phyloP scores from a whole-genome alignment of 2,329 filamentous ascomycete species.

The Fusarium sp. region DNA sequence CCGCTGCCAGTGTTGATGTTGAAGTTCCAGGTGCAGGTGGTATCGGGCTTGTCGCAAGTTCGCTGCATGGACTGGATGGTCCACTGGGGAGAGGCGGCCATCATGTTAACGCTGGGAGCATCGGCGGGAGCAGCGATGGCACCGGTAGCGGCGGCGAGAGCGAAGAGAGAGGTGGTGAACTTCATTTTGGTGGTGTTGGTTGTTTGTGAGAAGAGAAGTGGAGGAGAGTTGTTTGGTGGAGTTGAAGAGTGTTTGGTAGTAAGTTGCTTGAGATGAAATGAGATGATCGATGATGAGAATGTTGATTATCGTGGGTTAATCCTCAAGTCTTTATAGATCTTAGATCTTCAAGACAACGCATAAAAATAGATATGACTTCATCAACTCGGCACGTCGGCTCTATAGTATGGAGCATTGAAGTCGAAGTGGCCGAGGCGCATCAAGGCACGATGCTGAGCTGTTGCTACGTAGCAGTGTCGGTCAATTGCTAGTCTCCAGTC shows the following conservation, averaged over 20 bases:
- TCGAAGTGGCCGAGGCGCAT: background rate
- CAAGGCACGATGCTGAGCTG: background rate
- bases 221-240: slow-evolving; percentile 3
- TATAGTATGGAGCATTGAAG: background rate
- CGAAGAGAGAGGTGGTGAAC: slow-evolving; percentile 54
- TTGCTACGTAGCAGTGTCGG: slow-evolving; percentile 10
- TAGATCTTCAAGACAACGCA: background rate
- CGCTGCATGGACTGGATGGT: slow-evolving; percentile 56
- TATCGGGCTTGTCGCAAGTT: slow-evolving; percentile 54
- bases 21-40: slow-evolving; percentile 59
- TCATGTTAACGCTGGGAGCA: slow-evolving; percentile 52
- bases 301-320: background rate
- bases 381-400: slow-evolving; percentile 2
- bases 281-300: slow-evolving; percentile 20
- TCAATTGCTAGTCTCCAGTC: slow-evolving; percentile 3
- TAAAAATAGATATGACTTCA: slow-evolving; percentile 32
- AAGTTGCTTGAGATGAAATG: slow-evolving; percentile 23
- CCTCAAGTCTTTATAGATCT: slow-evolving; percentile 19
- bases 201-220: background rate
- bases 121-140: slow-evolving; percentile 50
- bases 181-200: slow-evolving; percentile 54
- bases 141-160: slow-evolving; percentile 48
- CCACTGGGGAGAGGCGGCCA: slow-evolving; percentile 55
- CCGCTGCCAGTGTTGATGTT: slow-evolving; percentile 58
- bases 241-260: slow-evolving; percentile 9